A percentile compares a stretch with the other conserved stretches of the same genome.
These are phyloP conservation scores for Gentiana macrophylla DNA, from an alignment of 257 asterid genomes.

Conservation along the genomic window DNA sequence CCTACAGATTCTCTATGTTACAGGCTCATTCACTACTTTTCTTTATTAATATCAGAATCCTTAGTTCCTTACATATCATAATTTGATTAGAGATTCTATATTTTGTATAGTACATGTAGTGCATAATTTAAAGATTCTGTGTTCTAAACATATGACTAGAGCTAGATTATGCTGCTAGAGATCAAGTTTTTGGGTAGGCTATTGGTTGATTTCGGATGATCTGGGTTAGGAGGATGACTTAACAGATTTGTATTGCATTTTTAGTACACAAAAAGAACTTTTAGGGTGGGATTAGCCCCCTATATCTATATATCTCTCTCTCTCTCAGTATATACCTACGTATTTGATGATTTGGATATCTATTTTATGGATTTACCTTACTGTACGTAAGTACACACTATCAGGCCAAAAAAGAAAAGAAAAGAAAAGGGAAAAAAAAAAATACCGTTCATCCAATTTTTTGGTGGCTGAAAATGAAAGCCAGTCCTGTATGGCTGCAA, in stretches of 20 bases:
- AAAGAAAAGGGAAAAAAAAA: background rate
- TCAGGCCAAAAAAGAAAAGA: background rate
- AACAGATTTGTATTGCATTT: background rate
- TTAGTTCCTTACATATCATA: background rate
- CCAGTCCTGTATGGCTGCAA: background rate
- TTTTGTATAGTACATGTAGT: background rate
- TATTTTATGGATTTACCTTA: no score
- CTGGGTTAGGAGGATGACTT: no score
- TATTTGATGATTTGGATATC: no score
- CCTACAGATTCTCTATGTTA: conserved; percentile 6
- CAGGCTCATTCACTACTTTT: conserved; percentile 25
- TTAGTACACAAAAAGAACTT: conserved; percentile 1
- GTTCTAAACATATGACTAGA: background rate
- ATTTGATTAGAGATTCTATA: conserved; percentile 25
- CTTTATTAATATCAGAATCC: background rate
- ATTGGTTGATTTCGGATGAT: no score
- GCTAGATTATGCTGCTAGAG: background rate
- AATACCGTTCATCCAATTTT: conserved; percentile 55
- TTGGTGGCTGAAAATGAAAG: conserved; percentile 38
- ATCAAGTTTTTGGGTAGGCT: no score
- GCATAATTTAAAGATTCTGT: no score
- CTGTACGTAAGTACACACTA: no score
- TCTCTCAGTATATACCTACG: no score
- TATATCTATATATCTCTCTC: no score
- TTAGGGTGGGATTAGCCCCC: background rate